Evolutionary conservation across 1,284 basidiomycete species (phyloP).

Genomic region (Earliella scabrosa): DNA sequence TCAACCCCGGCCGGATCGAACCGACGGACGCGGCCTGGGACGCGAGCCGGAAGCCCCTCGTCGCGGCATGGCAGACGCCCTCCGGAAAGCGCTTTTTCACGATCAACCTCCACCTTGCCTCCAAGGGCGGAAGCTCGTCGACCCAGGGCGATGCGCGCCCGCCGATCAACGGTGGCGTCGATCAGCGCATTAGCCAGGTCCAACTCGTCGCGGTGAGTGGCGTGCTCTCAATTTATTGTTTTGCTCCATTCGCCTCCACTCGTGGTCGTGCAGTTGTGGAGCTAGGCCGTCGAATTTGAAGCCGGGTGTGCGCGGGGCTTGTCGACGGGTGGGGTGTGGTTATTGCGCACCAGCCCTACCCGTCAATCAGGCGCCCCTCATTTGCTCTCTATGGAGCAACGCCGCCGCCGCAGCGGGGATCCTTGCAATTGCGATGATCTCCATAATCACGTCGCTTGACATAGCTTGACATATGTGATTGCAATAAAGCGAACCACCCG

Average conservation of each 20-base stretch:
- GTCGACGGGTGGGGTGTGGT: too few relatives aligned
- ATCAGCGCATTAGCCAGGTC: slow-evolving; percentile 55
- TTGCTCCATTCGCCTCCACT: neutral
- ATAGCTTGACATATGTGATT: too few relatives aligned
- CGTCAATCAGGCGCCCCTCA: too few relatives aligned
- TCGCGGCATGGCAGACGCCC: slow-evolving; percentile 55
- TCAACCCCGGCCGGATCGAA: slow-evolving; percentile 68
- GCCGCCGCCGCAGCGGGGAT: too few relatives aligned
- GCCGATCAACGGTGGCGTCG: slow-evolving; percentile 57
- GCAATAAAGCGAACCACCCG: too few relatives aligned
- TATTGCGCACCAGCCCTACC: too few relatives aligned
- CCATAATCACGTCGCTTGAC: too few relatives aligned
- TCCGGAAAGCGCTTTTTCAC: slow-evolving; percentile 54
- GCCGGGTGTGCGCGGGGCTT: too few relatives aligned
- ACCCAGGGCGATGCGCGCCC: slow-evolving; percentile 59
- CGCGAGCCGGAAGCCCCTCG: slow-evolving; percentile 61
- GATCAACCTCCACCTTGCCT: slow-evolving; percentile 60
- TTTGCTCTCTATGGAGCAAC: too few relatives aligned
- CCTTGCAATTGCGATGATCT: too few relatives aligned
- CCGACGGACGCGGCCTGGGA: slow-evolving; percentile 61
- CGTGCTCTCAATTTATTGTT: neutral
- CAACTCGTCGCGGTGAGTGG: slow-evolving; percentile 47
- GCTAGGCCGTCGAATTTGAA: too few relatives aligned
- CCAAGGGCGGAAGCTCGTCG: slow-evolving; percentile 59
- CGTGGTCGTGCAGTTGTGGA: neutral